phyloP scores from a whole-genome alignment of 192 early-diverging fungal species.

The Linnemannia elongata region DNA sequence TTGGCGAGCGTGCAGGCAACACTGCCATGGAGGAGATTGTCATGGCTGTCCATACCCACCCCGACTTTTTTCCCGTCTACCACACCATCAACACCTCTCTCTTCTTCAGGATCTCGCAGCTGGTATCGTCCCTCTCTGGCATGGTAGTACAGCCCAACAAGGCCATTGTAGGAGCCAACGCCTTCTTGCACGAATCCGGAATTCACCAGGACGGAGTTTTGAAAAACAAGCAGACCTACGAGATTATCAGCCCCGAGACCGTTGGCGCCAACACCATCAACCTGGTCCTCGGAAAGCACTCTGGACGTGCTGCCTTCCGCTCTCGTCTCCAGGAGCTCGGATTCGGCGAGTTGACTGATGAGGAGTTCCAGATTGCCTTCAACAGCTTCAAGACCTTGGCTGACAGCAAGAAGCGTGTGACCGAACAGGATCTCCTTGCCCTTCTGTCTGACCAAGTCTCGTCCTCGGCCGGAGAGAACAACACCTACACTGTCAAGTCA shows the following conservation, averaged over 20 bases:
- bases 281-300: conserved; percentile 96
- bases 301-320: conserved; percentile 94
- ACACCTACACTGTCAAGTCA: conserved; percentile 73
- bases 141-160: conserved; percentile 99
- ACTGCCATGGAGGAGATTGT: conserved; percentile 96
- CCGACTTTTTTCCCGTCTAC: conserved; percentile 88
- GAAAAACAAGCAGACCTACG: conserved; percentile 96
- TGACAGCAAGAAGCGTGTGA: conserved; percentile 92
- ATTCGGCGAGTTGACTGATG: conserved; percentile 70
- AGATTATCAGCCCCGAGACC: conserved; percentile 95
- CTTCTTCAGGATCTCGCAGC: conserved; percentile 89
- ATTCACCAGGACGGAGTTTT: conserved; percentile 99
- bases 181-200: conserved; percentile 97
- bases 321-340: conserved; percentile 85
- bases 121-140: conserved; percentile 91
- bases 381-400: conserved; percentile 91
- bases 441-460: conserved; percentile 83
- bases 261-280: conserved; percentile 89
- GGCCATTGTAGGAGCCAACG: conserved; percentile 97
- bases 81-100: conserved; percentile 91
- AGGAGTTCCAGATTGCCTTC: conserved; percentile 85
- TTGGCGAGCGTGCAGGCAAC: conserved; percentile 98
- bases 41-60: conserved; percentile 96
- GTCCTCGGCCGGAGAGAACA: conserved; percentile 43
- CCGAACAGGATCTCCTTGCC: conserved; percentile 91